phyloP scores from a whole-genome alignment of 2,329 filamentous ascomycete genomes.

The Coniochaeta sp. region DNA sequence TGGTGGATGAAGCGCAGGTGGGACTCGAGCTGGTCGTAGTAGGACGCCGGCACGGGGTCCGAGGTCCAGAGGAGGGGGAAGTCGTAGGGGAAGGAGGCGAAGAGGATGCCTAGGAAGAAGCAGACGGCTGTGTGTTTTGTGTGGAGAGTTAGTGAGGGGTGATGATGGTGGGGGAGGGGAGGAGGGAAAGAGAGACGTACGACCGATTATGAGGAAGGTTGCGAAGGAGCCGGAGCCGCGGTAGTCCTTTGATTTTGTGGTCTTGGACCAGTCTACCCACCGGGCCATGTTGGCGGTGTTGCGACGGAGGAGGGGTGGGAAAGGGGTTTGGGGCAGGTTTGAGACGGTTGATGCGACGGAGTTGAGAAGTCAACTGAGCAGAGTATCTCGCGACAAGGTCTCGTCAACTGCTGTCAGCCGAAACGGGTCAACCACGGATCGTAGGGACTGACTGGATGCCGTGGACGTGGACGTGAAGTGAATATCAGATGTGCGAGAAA shows the following conservation, averaged over 20 bases:
- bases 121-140: conserved; percentile 63
- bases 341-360: background rate
- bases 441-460: background rate
- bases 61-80: conserved; percentile 80
- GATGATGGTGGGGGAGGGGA: conserved; percentile 7
- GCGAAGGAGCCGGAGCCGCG: conserved; percentile 69
- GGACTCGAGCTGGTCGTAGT: conserved; percentile 78
- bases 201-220: conserved; percentile 93
- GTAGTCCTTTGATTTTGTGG: conserved; percentile 49
- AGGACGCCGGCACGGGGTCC: conserved; percentile 54
- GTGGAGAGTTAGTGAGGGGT: conserved; percentile 4
- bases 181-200: conserved; percentile 49
- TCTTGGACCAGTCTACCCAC: conserved; percentile 49
- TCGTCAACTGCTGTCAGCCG: background rate
- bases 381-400: background rate
- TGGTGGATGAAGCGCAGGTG: conserved; percentile 90
- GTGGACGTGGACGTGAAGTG: background rate
- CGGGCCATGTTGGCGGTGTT: conserved; percentile 6
- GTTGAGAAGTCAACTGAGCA: background rate
- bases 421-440: background rate
- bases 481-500: background rate
- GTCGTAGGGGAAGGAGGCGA: conserved; percentile 94
- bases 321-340: background rate
- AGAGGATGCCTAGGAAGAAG: conserved; percentile 98
- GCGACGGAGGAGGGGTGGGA: background rate